phyloP scores from a whole-genome alignment of 805 yeast genomes.

The Zygoascus bituminiphila region DNA sequence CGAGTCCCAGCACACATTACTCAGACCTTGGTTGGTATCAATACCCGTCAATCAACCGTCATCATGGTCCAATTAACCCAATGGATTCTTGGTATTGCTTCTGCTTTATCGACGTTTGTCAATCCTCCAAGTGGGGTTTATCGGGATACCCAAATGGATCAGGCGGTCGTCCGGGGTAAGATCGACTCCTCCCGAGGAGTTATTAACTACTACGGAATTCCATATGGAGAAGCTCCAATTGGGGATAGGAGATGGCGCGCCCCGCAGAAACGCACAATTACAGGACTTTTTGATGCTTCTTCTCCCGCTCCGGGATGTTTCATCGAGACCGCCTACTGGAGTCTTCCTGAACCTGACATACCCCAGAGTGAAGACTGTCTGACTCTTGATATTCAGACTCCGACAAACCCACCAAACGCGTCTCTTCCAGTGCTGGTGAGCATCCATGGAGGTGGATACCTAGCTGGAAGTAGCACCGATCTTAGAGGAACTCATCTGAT shows the following conservation, averaged over 20 bases:
- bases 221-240: constrained; percentile 10
- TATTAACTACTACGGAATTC: constrained; percentile 4
- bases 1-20: too few species aligned
- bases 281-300: constrained; percentile 5
- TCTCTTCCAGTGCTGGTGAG: constrained; percentile 24
- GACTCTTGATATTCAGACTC: constrained; percentile 6
- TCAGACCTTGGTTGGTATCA: too few species aligned
- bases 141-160: not conserved
- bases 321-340: constrained; percentile 2
- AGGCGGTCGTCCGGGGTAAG: not conserved
- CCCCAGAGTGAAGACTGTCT: constrained; percentile 8
- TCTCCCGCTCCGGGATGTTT: constrained; percentile 4
- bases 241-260: constrained; percentile 11
- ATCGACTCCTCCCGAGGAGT: not conserved
- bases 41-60: too few species aligned
- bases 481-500: constrained; percentile 19
- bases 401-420: not conserved
- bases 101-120: not conserved
- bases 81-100: not conserved
- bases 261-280: constrained; percentile 4
- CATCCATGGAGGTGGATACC: constrained; percentile 32
- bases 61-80: not conserved
- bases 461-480: constrained; percentile 20
- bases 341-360: not conserved
- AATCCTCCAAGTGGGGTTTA: not conserved